These are phyloP conservation scores for Aspergillus niger DNA, from an alignment of 2,329 filamentous ascomycete species.

Conservation along the genomic window DNA sequence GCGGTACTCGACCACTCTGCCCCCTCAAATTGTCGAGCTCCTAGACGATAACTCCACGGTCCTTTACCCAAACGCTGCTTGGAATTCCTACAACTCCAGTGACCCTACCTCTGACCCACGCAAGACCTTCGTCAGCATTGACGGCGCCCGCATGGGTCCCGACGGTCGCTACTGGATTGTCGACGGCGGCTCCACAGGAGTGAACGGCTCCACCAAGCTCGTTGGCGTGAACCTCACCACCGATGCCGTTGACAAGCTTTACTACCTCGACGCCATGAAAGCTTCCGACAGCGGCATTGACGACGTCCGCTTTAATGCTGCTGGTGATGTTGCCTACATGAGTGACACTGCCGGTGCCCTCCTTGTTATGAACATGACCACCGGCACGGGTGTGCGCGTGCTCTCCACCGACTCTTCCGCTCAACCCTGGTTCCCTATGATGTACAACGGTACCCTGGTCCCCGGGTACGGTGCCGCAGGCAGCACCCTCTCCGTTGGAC, in stretches of 20 bases:
- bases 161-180: constrained; percentile 4
- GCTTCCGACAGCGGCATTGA: neutral
- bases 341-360: constrained; percentile 3
- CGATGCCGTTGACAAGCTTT: constrained; percentile 5
- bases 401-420: neutral
- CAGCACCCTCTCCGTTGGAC: constrained; percentile 4
- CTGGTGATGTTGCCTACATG: neutral
- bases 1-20: neutral
- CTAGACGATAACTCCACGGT: neutral
- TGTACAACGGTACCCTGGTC: constrained; percentile 4
- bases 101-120: neutral
- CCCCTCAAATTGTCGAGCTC: neutral
- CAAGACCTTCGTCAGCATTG: constrained; percentile 1
- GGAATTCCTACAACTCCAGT: constrained; percentile 1
- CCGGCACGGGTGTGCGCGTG: constrained; percentile 1
- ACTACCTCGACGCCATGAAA: constrained; percentile 1
- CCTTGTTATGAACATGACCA: constrained; percentile 4
- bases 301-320: constrained; percentile 3
- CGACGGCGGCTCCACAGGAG: neutral
- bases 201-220: constrained; percentile 6
- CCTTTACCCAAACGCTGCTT: neutral
- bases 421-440: constrained; percentile 3
- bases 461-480: neutral
- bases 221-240: constrained; percentile 3
- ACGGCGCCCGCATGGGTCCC: constrained; percentile 1